Evolutionary conservation across 106 monocot species (phyloP).

Genomic region (Dendrobium officinale): DNA sequence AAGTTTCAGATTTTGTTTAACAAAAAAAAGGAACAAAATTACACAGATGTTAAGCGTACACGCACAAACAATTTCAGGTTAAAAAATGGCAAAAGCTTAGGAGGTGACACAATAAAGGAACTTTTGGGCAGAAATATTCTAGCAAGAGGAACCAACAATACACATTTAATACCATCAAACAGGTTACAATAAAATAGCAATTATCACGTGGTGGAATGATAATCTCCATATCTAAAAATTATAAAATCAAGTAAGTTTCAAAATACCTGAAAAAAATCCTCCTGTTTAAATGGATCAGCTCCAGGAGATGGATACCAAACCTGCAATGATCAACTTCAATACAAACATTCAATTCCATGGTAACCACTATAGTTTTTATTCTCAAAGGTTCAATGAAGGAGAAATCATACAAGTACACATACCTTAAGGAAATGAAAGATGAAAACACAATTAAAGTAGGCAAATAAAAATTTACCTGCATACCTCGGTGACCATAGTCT

Average conservation of each 20-base stretch:
- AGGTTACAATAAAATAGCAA: background rate
- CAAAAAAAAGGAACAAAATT: background rate
- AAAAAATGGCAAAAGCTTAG: background rate
- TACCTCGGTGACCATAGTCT: conserved; percentile 93
- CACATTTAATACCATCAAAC: too few relatives aligned
- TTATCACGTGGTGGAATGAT: background rate
- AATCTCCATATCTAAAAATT: background rate
- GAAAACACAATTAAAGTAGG: background rate
- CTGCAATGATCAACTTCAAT: conserved; percentile 52
- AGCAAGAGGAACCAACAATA: background rate
- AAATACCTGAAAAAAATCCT: conserved; percentile 89
- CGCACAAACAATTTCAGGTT: background rate
- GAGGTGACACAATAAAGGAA: background rate
- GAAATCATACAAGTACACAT: background rate
- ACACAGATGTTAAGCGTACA: background rate
- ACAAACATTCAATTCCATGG: conserved; percentile 20
- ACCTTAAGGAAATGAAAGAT: background rate
- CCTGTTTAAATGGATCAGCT: conserved; percentile 85
- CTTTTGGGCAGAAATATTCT: background rate
- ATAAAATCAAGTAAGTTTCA: background rate
- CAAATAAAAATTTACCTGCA: conserved; percentile 58
- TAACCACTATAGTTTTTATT: background rate
- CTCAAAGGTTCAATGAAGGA: background rate
- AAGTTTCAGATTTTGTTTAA: background rate
- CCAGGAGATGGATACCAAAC: conserved; percentile 97